These are phyloP conservation scores for Phytophthora uliginosa DNA, from an alignment of 352 stramenopile species.

Conservation along the genomic window DNA sequence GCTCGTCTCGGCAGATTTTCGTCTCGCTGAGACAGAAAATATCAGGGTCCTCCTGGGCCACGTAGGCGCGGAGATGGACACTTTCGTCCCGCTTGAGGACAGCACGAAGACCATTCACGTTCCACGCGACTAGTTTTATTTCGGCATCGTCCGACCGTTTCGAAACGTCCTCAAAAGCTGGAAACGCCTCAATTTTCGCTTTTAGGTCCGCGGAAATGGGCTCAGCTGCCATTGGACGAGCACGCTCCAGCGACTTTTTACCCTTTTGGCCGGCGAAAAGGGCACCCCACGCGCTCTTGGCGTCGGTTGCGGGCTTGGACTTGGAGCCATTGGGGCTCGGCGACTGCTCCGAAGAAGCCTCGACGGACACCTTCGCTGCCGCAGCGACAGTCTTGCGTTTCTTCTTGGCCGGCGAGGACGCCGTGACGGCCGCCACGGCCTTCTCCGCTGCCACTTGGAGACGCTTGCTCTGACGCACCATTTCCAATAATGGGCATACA, in stretches of 20 bases:
- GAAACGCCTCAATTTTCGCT: slow-evolving; percentile 55
- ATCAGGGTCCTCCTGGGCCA: slow-evolving; percentile 83
- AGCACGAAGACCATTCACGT: slow-evolving; percentile 87
- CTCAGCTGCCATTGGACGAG: slow-evolving; percentile 30
- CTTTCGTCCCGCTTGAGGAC: slow-evolving; percentile 79
- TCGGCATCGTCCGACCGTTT: slow-evolving; percentile 15
- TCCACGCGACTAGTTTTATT: slow-evolving; percentile 80
- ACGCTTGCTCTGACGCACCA: slow-evolving; percentile 47
- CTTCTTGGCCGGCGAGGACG: slow-evolving; percentile 12
- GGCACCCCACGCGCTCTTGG: slow-evolving; percentile 53
- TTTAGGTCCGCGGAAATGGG: slow-evolving; percentile 53
- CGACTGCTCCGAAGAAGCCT: neutral
- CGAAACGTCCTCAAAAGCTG: slow-evolving; percentile 63
- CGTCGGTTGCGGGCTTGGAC: slow-evolving; percentile 10
- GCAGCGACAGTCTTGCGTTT: slow-evolving; percentile 25
- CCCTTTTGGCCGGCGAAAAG: slow-evolving; percentile 40
- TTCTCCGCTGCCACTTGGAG: slow-evolving; percentile 44
- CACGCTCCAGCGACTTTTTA: slow-evolving; percentile 17
- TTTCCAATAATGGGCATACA: slow-evolving; percentile 8
- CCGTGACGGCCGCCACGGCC: slow-evolving; percentile 2
- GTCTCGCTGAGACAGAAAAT: slow-evolving; percentile 89
- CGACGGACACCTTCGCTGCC: slow-evolving; percentile 7
- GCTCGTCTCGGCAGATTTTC: slow-evolving; percentile 81
- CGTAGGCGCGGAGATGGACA: slow-evolving; percentile 76
- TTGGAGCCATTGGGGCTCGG: slow-evolving; percentile 10